phyloP scores from a whole-genome alignment of 2,329 filamentous ascomycete species.

The Botrytis elliptica region DNA sequence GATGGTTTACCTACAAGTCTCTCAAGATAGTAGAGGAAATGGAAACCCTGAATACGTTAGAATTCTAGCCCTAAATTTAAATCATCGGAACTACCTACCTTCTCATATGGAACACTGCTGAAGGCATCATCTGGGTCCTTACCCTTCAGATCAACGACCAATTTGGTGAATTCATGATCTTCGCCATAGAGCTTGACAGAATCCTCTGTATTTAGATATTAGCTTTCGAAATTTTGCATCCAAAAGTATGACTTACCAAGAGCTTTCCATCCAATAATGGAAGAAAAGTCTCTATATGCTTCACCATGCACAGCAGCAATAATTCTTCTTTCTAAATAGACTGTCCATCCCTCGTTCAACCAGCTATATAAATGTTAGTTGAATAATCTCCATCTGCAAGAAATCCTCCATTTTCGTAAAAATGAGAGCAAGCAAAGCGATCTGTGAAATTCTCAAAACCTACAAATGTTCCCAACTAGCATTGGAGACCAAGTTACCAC shows the following conservation, averaged over 20 bases:
- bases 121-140: constrained; percentile 96
- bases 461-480: constrained; percentile 80
- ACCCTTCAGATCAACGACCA: constrained; percentile 82
- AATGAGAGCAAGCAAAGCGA: not conserved
- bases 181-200: constrained; percentile 74
- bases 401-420: not conserved
- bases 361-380: constrained; percentile 46
- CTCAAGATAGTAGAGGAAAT: constrained; percentile 89
- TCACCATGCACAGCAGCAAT: constrained; percentile 76
- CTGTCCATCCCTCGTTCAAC: constrained; percentile 84
- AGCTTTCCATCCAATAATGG: constrained; percentile 94
- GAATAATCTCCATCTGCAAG: not conserved
- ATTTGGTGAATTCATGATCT: constrained; percentile 89
- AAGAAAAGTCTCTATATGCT: constrained; percentile 84
- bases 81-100: constrained; percentile 42
- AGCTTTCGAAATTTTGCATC: not conserved
- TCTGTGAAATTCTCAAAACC: constrained; percentile 35
- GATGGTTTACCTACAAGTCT: constrained; percentile 78
- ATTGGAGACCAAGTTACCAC: constrained; percentile 79
- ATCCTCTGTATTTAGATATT: constrained; percentile 53
- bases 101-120: constrained; percentile 89
- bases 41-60: constrained; percentile 60
- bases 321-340: constrained; percentile 87
- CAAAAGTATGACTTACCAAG: constrained; percentile 34
- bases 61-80: not conserved